Evolutionary conservation across 192 early-diverging fungal species (phyloP), one percentile per base, ranked within the genome.

Genomic region (Backusella sp.): DNA sequence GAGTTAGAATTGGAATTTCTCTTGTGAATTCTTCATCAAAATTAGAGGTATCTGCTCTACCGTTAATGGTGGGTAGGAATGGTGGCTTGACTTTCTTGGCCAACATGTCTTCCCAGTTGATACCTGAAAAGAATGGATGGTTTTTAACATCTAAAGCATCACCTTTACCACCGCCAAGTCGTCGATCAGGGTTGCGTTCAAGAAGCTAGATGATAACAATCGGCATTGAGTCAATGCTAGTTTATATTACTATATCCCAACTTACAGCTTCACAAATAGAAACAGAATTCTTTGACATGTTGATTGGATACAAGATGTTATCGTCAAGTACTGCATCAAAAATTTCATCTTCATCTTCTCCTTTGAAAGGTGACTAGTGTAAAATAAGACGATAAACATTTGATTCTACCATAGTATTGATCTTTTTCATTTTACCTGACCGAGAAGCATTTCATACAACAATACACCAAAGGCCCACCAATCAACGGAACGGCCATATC

Each of bases 1-100:
- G 97, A 14, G 97, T 98, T 74, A 98, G 79, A 1, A 93, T 92
- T 4, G 97, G 93, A 62, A 85, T 86, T 87, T 98, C 95, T 26
- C 87, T 87, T 6, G 97, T 98, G 77, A 98, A 98, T 81, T 98
- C 97, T 46, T 92, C 90, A 78, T 98, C 97, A 92, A 98, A 98
- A 89, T 97, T 97, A 62, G 95, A 97, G 32, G 92, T 90, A 79
- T 98, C 97, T 30, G 91, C 92, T 70, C 92, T 88, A 23, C 87
- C 85, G 3, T 76, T 84, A 39, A 94, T 83, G 26, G 83, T 90
- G 2, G 94, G 94, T 41, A 85, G 74, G 78, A 90, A 95, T 1
- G 94, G 93, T n/a, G 91, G 88, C 1, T 89, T 80, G 44, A 92
- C 84, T 23, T 85, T 81, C 49, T 91, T 86, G 32, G 90, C 74